Evolutionary conservation across 345 rosid species (phyloP).

Genomic region (Lepidium didymum): DNA sequence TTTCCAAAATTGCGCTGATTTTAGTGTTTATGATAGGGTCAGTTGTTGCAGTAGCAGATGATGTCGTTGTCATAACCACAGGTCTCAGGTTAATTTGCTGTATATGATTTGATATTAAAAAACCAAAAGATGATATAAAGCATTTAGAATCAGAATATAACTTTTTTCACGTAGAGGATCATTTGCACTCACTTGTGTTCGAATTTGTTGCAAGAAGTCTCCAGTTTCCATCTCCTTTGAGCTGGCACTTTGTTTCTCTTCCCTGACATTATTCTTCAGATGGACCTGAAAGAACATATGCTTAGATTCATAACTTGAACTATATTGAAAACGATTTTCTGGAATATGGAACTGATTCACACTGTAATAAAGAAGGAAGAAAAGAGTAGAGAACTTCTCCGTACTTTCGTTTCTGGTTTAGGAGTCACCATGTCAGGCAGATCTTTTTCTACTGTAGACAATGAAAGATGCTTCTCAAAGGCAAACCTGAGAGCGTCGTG

Average conservation of each 20-base stretch:
- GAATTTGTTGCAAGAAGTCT: constrained; percentile 78
- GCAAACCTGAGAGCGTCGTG: constrained; percentile 29
- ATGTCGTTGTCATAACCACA: constrained; percentile 39
- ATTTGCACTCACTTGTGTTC: constrained; percentile 64
- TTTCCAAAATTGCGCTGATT: constrained; percentile 77
- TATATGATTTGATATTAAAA: background rate
- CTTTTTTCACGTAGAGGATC: background rate
- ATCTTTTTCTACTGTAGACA: constrained; percentile 31
- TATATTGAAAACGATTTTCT: background rate
- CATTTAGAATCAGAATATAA: constrained; percentile 11
- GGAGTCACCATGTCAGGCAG: constrained; percentile 27
- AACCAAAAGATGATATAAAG: background rate
- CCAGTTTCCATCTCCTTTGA: constrained; percentile 53
- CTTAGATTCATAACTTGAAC: constrained; percentile 1
- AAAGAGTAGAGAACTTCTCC: background rate
- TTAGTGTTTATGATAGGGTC: constrained; percentile 44
- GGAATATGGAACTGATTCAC: constrained; percentile 7
- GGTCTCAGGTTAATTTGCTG: constrained; percentile 77
- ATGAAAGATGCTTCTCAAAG: constrained; percentile 32
- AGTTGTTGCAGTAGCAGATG: constrained; percentile 34
- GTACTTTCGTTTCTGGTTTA: constrained; percentile 47
- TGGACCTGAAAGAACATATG: constrained; percentile 31
- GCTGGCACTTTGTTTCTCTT: constrained; percentile 31
- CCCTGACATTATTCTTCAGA: constrained; percentile 40
- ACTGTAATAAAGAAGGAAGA: background rate